A percentile compares a stretch with the other conserved stretches of the same genome.
Conservation (phyloP, 495 filamentous ascomycete genomes). For the Aspergillus sclerotioniger region DNA sequence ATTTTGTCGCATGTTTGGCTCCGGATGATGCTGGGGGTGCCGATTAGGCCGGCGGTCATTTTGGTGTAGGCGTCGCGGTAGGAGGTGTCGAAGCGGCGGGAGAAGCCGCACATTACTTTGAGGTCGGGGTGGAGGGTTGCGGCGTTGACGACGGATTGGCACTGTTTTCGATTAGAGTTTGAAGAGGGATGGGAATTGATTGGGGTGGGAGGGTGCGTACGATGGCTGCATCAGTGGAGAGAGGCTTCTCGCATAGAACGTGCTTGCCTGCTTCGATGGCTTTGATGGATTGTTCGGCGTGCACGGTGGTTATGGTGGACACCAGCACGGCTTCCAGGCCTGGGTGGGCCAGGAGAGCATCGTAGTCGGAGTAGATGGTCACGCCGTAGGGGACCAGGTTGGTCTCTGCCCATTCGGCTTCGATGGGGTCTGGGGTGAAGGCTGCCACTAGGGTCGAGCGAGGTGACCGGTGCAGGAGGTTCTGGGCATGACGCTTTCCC, state of each 20-base stretch:
- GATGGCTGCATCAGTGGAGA: constrained; percentile 46
- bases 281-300: constrained; percentile 54
- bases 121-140: constrained; percentile 45
- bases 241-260: constrained; percentile 55
- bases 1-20: constrained; percentile 56
- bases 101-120: constrained; percentile 59
- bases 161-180: constrained; percentile 25
- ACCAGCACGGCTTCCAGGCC: constrained; percentile 52
- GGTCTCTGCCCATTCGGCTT: constrained; percentile 47
- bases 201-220: constrained; percentile 32
- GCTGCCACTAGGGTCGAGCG: constrained; percentile 51
- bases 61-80: constrained; percentile 51
- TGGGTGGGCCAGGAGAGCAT: constrained; percentile 51
- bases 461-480: constrained; percentile 48
- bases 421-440: constrained; percentile 43
- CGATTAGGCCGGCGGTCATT: constrained; percentile 47
- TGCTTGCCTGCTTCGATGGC: constrained; percentile 52
- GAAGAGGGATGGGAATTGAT: background rate
- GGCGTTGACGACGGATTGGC: constrained; percentile 47
- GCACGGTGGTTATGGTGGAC: constrained; percentile 49
- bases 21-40: constrained; percentile 49
- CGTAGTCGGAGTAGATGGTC: constrained; percentile 46
- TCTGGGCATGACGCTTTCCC: constrained; percentile 54
- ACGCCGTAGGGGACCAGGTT: constrained; percentile 47
- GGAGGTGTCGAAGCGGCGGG: constrained; percentile 53